A percentile compares a stretch with the other conserved stretches of the same genome.
These are phyloP conservation scores for Alliaria petiolata DNA, from an alignment of 345 rosid genomes.

Conservation along the genomic window DNA sequence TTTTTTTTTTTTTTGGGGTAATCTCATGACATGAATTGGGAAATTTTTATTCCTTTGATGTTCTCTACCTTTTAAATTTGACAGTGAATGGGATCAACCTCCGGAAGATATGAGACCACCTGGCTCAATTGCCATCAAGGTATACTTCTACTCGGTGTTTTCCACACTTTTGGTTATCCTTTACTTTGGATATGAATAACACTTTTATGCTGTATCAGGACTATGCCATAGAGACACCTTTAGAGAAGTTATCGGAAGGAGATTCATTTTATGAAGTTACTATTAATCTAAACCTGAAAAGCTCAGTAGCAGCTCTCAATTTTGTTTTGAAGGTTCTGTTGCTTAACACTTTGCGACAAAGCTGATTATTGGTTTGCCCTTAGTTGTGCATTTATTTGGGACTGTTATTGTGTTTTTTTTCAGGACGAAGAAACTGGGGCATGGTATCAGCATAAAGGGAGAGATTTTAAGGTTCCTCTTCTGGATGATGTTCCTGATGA, in stretches of 20 bases:
- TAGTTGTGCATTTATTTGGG: constrained; percentile 1
- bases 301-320: constrained; percentile 66
- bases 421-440: constrained; percentile 92
- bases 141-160: constrained; percentile 6
- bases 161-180: constrained; percentile 5
- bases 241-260: constrained; percentile 55
- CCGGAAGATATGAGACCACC: constrained; percentile 82
- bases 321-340: constrained; percentile 82
- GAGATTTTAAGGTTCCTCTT: constrained; percentile 90
- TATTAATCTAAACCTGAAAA: constrained; percentile 49
- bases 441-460: constrained; percentile 88
- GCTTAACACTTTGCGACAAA: neutral
- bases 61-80: constrained; percentile 1
- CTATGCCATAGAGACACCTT: constrained; percentile 92
- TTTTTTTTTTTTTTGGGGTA: too few relatives aligned
- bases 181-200: neutral
- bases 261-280: constrained; percentile 59
- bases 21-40: neutral
- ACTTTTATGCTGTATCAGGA: constrained; percentile 44
- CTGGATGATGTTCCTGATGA: constrained; percentile 49
- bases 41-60: too few relatives aligned
- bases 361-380: neutral
- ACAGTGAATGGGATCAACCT: constrained; percentile 99
- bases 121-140: constrained; percentile 78
- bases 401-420: constrained; percentile 9